phyloP scores from a whole-genome alignment of 495 filamentous ascomycete species.

The Hypoxylon intermedium region DNA sequence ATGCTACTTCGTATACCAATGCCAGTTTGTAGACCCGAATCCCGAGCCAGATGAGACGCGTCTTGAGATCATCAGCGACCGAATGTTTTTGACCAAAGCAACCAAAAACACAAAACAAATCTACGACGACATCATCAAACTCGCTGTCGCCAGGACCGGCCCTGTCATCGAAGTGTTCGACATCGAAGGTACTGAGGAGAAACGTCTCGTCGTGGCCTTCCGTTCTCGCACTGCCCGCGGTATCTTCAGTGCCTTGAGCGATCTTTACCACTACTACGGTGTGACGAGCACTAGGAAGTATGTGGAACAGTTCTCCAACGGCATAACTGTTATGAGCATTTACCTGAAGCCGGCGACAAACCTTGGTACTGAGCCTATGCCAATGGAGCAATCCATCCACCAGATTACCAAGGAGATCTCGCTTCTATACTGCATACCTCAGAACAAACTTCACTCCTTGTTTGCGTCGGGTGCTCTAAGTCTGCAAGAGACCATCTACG shows the following conservation, averaged over 20 bases:
- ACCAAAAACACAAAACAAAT: slow-evolving; percentile 93
- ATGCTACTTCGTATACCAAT: slow-evolving; percentile 99
- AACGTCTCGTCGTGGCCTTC: slow-evolving; percentile 92
- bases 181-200: slow-evolving; percentile 87
- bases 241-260: slow-evolving; percentile 92
- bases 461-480: slow-evolving; percentile 89
- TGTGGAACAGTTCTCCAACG: slow-evolving; percentile 98
- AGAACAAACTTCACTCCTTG: slow-evolving; percentile 89
- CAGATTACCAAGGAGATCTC: slow-evolving; percentile 99
- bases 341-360: slow-evolving; percentile 78
- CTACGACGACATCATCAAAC: slow-evolving; percentile 89
- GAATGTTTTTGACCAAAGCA: slow-evolving; percentile 92
- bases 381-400: slow-evolving; percentile 92
- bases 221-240: slow-evolving; percentile 90
- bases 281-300: slow-evolving; percentile 96
- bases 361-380: slow-evolving; percentile 55
- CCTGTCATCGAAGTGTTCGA: slow-evolving; percentile 98
- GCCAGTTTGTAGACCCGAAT: slow-evolving; percentile 79
- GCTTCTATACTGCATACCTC: slow-evolving; percentile 95
- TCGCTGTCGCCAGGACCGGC: slow-evolving; percentile 80
- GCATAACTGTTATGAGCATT: slow-evolving; percentile 93
- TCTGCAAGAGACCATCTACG: slow-evolving; percentile 95
- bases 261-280: slow-evolving; percentile 98
- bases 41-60: slow-evolving; percentile 80
- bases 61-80: slow-evolving; percentile 90